Base-by-base conservation (phyloP, 495 filamentous ascomycete species). In the Penicilliopsis zonata region DNA sequence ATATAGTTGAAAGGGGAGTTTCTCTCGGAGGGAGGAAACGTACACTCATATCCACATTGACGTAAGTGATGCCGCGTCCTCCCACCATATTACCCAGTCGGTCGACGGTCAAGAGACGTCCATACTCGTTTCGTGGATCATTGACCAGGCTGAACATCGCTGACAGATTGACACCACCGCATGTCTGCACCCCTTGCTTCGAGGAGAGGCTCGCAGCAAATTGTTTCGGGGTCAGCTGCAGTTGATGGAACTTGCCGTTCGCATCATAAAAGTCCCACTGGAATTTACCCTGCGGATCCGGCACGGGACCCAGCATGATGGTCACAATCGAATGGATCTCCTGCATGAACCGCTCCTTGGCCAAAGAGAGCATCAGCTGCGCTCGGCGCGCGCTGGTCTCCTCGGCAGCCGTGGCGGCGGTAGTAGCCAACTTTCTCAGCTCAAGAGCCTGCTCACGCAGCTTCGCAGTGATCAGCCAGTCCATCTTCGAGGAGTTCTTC, bases 281-380 rank as follows among this genome's bases (percentile, higher is more conserved):
- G 44, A 93, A 88, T 9, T 71, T 53, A 12, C 75, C 61, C 15
- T 66, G 57, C 0, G 76, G 74, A 21, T 58, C 62, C 0, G 85
- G 85, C 0, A 84, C 81, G 1, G 78, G 76, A 2, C 86, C 85
- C 15, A 94, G 66, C 38, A 81, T 78, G 18, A 92, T 54, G 0
- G 80, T 84, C 2, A 94, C 66, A 38, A 92, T 73, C 8, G 71
- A 65, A 41, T 87, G 78, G 28, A 94, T 74, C 43, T 90, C 78
- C 22, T 70, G 67, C 46, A 92, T 59, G 68, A 87, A 83, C 36
- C 68, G 65, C 17, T 75, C 69, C 48, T 92, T 92, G 20, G 55
- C 47, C 8, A 39, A 51, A 3, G 60, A 55, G 15, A 84, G 49
- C 15, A 35, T 3, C 0, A 33, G 35, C 17, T 35, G 36, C 0